Percentiles rank a stretch among this genome's conserved stretches.
phyloP scores from a whole-genome alignment of 768 basidiomycete species.

The Naematelia aurantialba region DNA sequence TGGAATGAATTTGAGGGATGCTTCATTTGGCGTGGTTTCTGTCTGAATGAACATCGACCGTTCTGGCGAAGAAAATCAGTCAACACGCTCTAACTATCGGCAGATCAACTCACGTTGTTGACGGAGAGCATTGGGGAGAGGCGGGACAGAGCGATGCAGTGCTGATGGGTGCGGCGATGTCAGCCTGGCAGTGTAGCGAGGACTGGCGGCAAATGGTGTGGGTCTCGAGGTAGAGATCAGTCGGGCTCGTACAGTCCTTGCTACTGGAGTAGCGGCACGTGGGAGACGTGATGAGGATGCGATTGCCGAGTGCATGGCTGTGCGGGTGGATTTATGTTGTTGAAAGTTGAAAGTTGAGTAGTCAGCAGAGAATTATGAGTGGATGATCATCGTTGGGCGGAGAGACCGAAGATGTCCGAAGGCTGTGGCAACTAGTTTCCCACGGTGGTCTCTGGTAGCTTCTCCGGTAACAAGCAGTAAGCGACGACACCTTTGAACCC shows the following conservation, averaged over 20 bases:
- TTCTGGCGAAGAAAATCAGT: constrained; percentile 20
- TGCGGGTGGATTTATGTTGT: neutral
- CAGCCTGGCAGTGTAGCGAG: neutral
- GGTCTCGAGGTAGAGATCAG: neutral
- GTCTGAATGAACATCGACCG: constrained; percentile 98
- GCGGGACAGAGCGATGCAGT: neutral
- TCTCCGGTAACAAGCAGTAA: neutral
- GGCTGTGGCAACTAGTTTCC: neutral
- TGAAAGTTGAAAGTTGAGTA: neutral
- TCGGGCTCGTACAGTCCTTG: neutral
- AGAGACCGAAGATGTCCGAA: neutral
- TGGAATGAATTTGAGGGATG: constrained; percentile 96
- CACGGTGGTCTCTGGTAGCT: neutral
- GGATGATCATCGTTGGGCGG: neutral
- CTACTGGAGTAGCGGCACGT: neutral
- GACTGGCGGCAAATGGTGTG: neutral
- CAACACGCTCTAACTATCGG: neutral
- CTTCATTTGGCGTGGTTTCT: constrained; percentile 92
- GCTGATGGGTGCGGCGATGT: neutral
- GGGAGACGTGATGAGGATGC: neutral
- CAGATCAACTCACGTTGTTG: neutral
- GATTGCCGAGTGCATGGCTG: neutral
- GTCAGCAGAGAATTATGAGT: neutral
- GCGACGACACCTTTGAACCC: neutral
- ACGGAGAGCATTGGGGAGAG: neutral